These are phyloP conservation scores for Pulveroboletus sp. DNA, from an alignment of 768 basidiomycete genomes.

Conservation along the genomic window DNA sequence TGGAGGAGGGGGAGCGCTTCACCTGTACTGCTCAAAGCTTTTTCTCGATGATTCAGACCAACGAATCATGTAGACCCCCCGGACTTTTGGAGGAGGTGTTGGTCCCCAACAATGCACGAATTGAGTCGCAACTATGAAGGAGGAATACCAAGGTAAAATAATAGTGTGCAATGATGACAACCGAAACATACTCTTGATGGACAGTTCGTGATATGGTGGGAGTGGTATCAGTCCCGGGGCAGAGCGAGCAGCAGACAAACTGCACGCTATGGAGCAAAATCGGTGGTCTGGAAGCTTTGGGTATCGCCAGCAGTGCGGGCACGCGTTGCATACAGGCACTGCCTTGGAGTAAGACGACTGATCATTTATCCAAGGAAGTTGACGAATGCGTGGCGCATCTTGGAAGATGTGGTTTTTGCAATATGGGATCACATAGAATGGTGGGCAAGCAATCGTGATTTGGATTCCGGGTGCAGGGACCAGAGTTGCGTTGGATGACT, in stretches of 20 bases:
- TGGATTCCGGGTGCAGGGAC: not conserved
- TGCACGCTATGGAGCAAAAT: slow-evolving; percentile 20
- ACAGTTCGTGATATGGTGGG: slow-evolving; percentile 4
- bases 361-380: not conserved
- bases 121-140: slow-evolving; percentile 8
- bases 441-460: not conserved
- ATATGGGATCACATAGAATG: not conserved
- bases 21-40: slow-evolving; percentile 20
- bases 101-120: slow-evolving; percentile 11
- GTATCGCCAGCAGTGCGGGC: slow-evolving; percentile 16
- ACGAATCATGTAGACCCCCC: slow-evolving; percentile 19
- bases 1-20: not conserved
- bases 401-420: not conserved
- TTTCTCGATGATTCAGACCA: slow-evolving; percentile 12
- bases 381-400: not conserved
- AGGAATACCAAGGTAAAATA: no score
- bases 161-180: not conserved
- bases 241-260: slow-evolving; percentile 4
- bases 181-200: slow-evolving; percentile 3
- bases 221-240: slow-evolving; percentile 19
- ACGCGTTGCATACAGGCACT: not conserved
- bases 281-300: slow-evolving; percentile 14
- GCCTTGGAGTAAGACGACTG: not conserved
- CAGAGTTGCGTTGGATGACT: not conserved
- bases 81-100: slow-evolving; percentile 8